Evolutionary conservation across 352 stramenopile species (phyloP).

Genomic region (Phytophthora sp.): DNA sequence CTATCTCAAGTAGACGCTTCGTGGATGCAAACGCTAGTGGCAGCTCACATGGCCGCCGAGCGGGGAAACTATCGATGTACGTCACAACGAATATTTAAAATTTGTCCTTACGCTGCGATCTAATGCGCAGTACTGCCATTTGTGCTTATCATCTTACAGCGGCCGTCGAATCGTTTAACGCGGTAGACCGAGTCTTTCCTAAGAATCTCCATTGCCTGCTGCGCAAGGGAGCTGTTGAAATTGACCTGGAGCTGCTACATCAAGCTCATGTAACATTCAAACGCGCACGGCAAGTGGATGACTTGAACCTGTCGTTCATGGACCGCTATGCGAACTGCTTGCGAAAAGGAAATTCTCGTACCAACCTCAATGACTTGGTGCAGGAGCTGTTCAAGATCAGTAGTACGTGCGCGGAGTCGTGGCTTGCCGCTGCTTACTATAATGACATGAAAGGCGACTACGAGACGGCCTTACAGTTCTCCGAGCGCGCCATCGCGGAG

Average conservation of each 20-base stretch:
- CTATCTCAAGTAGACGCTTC: constrained; percentile 35
- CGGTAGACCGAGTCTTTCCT: constrained; percentile 56
- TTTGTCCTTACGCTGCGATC: neutral
- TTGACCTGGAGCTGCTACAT: constrained; percentile 68
- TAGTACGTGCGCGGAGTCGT: constrained; percentile 55
- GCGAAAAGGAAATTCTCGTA: constrained; percentile 44
- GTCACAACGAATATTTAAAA: neutral
- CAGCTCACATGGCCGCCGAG: constrained; percentile 57
- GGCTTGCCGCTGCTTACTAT: constrained; percentile 80
- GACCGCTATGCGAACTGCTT: constrained; percentile 73
- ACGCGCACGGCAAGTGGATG: constrained; percentile 66
- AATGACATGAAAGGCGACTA: constrained; percentile 77
- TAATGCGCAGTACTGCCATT: constrained; percentile 13
- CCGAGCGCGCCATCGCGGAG: constrained; percentile 61
- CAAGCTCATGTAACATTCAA: constrained; percentile 61
- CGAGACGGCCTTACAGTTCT: constrained; percentile 75
- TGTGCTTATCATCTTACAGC: constrained; percentile 22
- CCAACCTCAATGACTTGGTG: constrained; percentile 70
- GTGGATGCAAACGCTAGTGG: constrained; percentile 70
- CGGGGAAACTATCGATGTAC: constrained; percentile 50
- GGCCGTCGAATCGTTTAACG: constrained; percentile 45
- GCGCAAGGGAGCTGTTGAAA: constrained; percentile 59
- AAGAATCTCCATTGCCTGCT: constrained; percentile 72
- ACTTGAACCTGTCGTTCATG: constrained; percentile 67
- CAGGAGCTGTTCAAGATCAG: constrained; percentile 75